These are phyloP conservation scores for Conticribra weissflogii DNA, from an alignment of 108 stramenopile genomes.

Conservation along the genomic window DNA sequence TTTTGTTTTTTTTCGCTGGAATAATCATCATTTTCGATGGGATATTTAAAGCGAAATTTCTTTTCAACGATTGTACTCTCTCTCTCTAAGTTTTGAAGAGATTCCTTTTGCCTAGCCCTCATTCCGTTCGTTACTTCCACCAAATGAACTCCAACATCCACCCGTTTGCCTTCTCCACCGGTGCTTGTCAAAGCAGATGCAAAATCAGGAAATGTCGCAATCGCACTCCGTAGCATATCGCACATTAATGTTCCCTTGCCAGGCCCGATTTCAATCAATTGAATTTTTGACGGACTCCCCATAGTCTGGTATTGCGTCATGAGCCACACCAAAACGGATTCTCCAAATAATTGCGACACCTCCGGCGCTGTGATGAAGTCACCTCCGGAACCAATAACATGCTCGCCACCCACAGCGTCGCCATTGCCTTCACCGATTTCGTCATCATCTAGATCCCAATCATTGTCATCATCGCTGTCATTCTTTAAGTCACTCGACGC, in stretches of 20 bases:
- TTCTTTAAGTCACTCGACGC: conserved; percentile 4
- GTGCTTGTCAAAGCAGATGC: conserved; percentile 31
- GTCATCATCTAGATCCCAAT: conserved; percentile 51
- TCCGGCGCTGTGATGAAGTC: conserved; percentile 99
- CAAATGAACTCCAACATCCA: conserved; percentile 79
- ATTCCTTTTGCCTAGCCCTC: conserved; percentile 74
- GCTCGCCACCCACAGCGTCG: conserved; percentile 32
- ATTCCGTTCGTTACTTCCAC: conserved; percentile 88
- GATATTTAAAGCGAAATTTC: conserved; percentile 33
- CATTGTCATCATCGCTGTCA: conserved; percentile 31
- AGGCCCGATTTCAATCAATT: conserved; percentile 94
- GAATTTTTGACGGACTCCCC: conserved; percentile 65
- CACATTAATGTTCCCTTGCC: conserved; percentile 96
- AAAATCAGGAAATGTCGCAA: conserved; percentile 58
- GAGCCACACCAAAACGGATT: conserved; percentile 93
- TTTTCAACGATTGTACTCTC: conserved; percentile 29
- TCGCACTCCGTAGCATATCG: conserved; percentile 81
- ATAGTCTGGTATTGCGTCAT: conserved; percentile 76
- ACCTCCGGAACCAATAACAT: conserved; percentile 84
- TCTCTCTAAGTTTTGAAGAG: conserved; percentile 49
- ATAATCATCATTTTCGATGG: conserved; percentile 16
- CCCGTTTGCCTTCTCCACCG: conserved; percentile 1
- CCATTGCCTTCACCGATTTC: not conserved
- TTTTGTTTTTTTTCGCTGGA: conserved; percentile 8
- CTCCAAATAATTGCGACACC: conserved; percentile 96